Evolutionary conservation across 106 monocot genomes (phyloP), one percentile per base, ranked within the genome.

Genomic region (Dactylorhiza incarnata): DNA sequence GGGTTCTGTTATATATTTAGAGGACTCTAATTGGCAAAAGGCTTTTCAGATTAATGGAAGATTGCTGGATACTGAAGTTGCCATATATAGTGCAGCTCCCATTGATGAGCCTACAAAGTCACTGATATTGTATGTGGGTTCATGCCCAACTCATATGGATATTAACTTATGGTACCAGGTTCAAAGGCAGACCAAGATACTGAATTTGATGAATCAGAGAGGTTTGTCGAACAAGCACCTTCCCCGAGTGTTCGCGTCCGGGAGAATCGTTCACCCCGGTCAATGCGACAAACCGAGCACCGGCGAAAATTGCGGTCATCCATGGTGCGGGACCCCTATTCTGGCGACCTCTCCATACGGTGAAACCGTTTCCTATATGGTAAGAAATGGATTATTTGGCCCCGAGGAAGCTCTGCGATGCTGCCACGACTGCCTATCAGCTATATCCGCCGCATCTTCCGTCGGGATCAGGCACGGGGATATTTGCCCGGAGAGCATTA

Each of bases 151-250:
- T 55, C 89, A 88, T 74, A 73, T 99, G 81, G 94, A 97, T 75
- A 94, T 99, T 86, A 88, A 89, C 49, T 75, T 84, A 53, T 99
- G 99, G 99, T 99, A 99, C 75, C 99, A 99, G 59, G 99, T 99
- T 29, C 99, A 99, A 56, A 91, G 97, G 76, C 97, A 97, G 81
- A 87, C 86, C 3, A 97, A 94, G 79, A 85, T 97, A 71, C 71
- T 97, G 73, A 84, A 76, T 75, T 59, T 87, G 71, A 97, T 97
- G 94, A 91, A 89, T 67, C 87, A 97, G 79, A 89, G 83, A 76
- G 89, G 97, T 12, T 15, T 93, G 61, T 89, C 87, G 8, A 89
- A 89, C 76, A 89, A 84, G 73, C 79, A 94, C 74, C 83, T 97
- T 37, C 94, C 97, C 37, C 83, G 89, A 48, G 71, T 90, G 16